Base-by-base conservation (phyloP, 2,329 filamentous ascomycete genomes). In the Penicillium sp. region DNA sequence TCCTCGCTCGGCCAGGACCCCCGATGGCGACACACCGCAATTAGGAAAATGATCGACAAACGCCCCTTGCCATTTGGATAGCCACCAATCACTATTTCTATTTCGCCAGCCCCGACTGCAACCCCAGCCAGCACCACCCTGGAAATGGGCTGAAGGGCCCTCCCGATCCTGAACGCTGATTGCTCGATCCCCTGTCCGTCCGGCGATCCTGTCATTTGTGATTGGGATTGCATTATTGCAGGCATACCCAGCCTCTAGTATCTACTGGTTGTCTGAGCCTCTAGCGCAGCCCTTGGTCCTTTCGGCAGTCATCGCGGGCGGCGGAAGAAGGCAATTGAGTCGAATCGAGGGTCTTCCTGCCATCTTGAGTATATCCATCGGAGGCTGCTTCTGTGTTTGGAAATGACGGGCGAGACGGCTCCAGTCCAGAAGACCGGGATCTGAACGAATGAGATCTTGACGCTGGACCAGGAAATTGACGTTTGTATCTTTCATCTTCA, bases 11-110 rank as follows among this genome's bases (percentile, higher is more conserved):
- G 19, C 4, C 49, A 37, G 18, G 31, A 31, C 35, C 47, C 35
- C 47, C 13, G 11, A 13, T 37, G 50, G 50, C 36, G 22, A 44
- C 36, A 46, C 11, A 41, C 6, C 52, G 40, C 46, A 18, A 50
- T 27, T 27, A 49, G 41, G 33, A 18, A 50, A 50, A 43, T 16
- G 61, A 65, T 64, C 55, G 51, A 55, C 49, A 44, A 16, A 44
- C 50, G 41, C 35, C 55, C 51, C 49, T 46, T 11, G 49, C 40
- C 54, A 50, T 49, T 59, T 31, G 31, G 31, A 31, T 3, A 9
- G 6, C 2, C 11, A 27, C 24, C 44, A 37, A 22, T 13, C 33
- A 37, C 22, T 13, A 31, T 22, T 22, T 22, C 22, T 22, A 22
- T 18, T 2, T 41, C 50, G 44, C 36, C 55, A 52, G 49, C 54